Percentiles rank a stretch among this genome's conserved stretches.
phyloP scores from a whole-genome alignment of 2,329 filamentous ascomycete genomes.

The Pseudogymnoascus verrucosus region DNA sequence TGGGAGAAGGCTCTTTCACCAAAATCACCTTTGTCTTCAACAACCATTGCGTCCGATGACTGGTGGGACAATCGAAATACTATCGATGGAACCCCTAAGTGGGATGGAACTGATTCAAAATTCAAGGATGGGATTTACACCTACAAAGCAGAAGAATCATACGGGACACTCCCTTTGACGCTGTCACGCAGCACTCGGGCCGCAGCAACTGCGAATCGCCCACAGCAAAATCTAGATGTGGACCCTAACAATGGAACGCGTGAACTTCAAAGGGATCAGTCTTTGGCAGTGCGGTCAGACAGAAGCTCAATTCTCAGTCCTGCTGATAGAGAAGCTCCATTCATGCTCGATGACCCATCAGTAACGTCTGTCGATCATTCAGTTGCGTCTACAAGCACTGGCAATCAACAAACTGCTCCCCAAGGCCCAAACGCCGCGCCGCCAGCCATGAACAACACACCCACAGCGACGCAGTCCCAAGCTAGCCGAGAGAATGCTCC shows the following conservation, averaged over 20 bases:
- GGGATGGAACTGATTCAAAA: constrained; percentile 11
- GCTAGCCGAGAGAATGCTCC: neutral
- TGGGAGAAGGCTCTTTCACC: constrained; percentile 29
- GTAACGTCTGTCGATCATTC: neutral
- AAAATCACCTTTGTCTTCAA: constrained; percentile 23
- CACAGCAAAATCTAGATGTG: neutral
- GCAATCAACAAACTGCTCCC: neutral
- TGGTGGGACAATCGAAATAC: constrained; percentile 31
- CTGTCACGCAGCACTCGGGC: constrained; percentile 6
- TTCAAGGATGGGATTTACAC: constrained; percentile 5
- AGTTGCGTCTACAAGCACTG: neutral
- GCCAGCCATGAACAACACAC: neutral
- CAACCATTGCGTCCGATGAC: constrained; percentile 26
- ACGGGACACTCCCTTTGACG: neutral
- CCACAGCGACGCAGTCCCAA: neutral
- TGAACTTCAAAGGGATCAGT: neutral
- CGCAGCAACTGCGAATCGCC: neutral
- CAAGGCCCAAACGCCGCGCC: neutral
- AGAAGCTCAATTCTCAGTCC: neutral
- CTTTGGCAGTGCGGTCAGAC: neutral
- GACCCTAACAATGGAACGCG: neutral
- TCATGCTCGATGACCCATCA: constrained; percentile 11
- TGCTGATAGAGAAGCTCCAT: constrained; percentile 16
- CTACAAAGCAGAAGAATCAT: constrained; percentile 1
- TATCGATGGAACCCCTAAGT: constrained; percentile 14